Percentiles rank a stretch among this genome's conserved stretches.
These are phyloP conservation scores for Lactuca saligna DNA, from an alignment of 129 eudicot genomes.

Conservation along the genomic window DNA sequence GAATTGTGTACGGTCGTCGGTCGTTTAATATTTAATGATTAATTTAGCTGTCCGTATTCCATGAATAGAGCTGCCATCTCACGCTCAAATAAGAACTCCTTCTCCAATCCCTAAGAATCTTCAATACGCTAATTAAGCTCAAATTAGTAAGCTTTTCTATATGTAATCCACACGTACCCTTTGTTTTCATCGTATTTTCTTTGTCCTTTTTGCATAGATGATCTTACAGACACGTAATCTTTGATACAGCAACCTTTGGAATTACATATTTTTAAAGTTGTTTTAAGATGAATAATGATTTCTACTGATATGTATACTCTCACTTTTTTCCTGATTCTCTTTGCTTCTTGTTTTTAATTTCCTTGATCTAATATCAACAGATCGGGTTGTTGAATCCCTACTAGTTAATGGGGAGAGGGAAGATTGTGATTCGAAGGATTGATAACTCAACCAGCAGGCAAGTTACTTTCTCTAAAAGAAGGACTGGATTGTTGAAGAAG, in stretches of 20 bases:
- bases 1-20: neutral
- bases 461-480: conserved; percentile 90
- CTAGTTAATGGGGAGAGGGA: conserved; percentile 79
- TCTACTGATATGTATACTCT: conserved; percentile 3
- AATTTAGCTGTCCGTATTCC: conserved; percentile 18
- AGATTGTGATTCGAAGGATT: conserved; percentile 73
- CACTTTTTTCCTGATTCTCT: conserved; percentile 14
- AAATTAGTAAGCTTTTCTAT: conserved; percentile 32
- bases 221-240: conserved; percentile 9
- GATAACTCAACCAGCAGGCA: conserved; percentile 90
- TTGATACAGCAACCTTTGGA: conserved; percentile 2
- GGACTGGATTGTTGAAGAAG: conserved; percentile 79
- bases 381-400: conserved; percentile 24
- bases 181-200: conserved; percentile 6
- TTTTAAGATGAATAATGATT: conserved; percentile 6
- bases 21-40: conserved; percentile 3
- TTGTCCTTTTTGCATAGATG: conserved; percentile 21
- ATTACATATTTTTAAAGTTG: conserved; percentile 2
- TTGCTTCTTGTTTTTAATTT: neutral
- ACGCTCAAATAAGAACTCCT: conserved; percentile 22
- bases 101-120: conserved; percentile 19
- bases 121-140: conserved; percentile 28
- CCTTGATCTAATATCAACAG: conserved; percentile 2
- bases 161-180: conserved; percentile 15
- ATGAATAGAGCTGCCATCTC: conserved; percentile 17